A percentile compares a stretch with the other conserved stretches of the same genome.
Conservation (phyloP, 495 filamentous ascomycete species). For the Tetracladium setigerum region DNA sequence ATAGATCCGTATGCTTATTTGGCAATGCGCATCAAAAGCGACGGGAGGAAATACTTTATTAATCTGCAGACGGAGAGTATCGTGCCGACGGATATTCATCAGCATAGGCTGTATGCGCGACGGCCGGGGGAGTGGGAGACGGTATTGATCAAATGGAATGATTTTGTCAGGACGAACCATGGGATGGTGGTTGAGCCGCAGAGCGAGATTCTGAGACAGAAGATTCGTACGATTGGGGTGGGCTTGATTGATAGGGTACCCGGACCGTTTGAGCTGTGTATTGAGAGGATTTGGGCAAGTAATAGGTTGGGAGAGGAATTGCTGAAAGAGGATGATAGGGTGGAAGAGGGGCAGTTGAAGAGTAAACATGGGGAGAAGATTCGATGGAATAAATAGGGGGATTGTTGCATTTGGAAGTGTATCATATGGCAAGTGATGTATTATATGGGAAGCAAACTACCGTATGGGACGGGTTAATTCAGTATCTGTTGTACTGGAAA, state of each 20-base stretch:
- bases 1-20: conserved; percentile 84
- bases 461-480: no score
- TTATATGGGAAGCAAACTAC: no score
- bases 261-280: conserved; percentile 75
- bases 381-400: conserved; percentile 29
- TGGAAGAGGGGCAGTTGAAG: conserved; percentile 28
- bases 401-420: not conserved
- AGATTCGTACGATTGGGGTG: conserved; percentile 77
- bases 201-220: conserved; percentile 74
- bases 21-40: conserved; percentile 82
- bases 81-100: conserved; percentile 87
- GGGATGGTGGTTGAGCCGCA: conserved; percentile 88
- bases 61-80: conserved; percentile 94
- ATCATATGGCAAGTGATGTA: no score
- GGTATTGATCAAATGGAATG: conserved; percentile 75
- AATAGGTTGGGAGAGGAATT: conserved; percentile 44
- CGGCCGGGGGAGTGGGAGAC: conserved; percentile 88
- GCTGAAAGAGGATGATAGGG: conserved; percentile 19
- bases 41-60: conserved; percentile 86
- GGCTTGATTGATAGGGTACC: conserved; percentile 83
- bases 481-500: no score
- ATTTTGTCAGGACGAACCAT: conserved; percentile 92
- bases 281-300: conserved; percentile 81
- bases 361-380: conserved; percentile 38
- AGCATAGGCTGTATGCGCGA: conserved; percentile 82